Conservation (phyloP, 441 rosid genomes). For the Pelargonium citronellum region DNA sequence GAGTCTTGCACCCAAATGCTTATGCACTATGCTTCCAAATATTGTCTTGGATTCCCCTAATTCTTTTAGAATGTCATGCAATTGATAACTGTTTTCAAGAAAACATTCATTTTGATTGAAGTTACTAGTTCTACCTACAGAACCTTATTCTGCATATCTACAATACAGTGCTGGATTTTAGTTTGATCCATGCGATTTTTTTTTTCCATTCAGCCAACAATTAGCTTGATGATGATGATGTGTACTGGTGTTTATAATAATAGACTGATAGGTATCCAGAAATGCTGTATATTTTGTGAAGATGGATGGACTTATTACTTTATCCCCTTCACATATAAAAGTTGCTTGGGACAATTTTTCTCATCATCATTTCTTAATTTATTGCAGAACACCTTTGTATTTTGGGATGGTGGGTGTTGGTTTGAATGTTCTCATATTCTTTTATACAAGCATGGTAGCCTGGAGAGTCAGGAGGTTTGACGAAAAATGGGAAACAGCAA, state of each 20-base stretch:
- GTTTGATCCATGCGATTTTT: background rate
- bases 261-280: background rate
- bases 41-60: background rate
- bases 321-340: background rate
- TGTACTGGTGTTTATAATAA: background rate
- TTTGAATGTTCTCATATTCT: conserved; percentile 58
- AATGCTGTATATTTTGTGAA: background rate
- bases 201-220: background rate
- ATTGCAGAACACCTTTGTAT: conserved; percentile 73
- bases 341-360: conserved; percentile 8
- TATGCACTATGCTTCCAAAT: conserved; percentile 2
- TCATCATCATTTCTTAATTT: conserved; percentile 16
- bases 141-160: background rate
- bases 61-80: background rate
- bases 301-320: background rate
- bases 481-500: conserved; percentile 79
- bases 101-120: background rate
- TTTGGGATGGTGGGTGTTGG: conserved; percentile 67
- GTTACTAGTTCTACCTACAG: background rate
- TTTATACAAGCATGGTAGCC: conserved; percentile 69
- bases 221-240: background rate
- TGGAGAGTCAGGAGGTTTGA: conserved; percentile 84
- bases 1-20: background rate
- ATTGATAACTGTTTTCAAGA: background rate
- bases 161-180: background rate